Conservation (phyloP, 148 eudicot genomes). For the Rhododendron griersonianum region DNA sequence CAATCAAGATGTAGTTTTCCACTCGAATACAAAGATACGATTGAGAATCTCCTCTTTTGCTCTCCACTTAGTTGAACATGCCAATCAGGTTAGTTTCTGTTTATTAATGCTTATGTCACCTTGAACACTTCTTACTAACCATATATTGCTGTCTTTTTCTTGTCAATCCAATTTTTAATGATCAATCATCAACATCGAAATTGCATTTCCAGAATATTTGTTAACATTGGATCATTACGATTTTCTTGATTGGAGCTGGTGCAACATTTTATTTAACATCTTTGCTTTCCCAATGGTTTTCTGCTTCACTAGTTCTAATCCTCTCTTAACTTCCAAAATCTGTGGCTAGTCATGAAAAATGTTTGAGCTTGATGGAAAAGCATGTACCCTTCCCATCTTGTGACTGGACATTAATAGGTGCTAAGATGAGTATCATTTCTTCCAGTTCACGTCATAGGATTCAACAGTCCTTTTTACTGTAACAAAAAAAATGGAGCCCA, state of each 20-base stretch:
- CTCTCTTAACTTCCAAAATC: background rate
- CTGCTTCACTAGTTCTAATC: background rate
- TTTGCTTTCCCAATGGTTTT: background rate
- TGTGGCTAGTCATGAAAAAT: background rate
- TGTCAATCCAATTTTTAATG: background rate
- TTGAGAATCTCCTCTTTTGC: conserved; percentile 65
- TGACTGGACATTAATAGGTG: background rate
- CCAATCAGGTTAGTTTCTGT: conserved; percentile 46
- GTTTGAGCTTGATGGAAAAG: background rate
- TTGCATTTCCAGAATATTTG: background rate
- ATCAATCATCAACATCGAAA: background rate
- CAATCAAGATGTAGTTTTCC: conserved; percentile 32
- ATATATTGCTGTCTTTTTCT: background rate
- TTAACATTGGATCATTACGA: background rate
- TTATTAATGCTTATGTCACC: background rate
- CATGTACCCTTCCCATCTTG: background rate
- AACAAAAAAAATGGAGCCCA: background rate
- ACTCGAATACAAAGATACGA: conserved; percentile 53
- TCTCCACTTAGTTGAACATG: conserved; percentile 55
- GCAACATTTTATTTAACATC: background rate
- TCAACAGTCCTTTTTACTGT: background rate
- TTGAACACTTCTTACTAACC: background rate
- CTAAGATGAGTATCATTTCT: background rate
- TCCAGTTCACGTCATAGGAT: background rate
- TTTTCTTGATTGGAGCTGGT: background rate